phyloP scores from a whole-genome alignment of 768 basidiomycete genomes.

The Russula foetens region DNA sequence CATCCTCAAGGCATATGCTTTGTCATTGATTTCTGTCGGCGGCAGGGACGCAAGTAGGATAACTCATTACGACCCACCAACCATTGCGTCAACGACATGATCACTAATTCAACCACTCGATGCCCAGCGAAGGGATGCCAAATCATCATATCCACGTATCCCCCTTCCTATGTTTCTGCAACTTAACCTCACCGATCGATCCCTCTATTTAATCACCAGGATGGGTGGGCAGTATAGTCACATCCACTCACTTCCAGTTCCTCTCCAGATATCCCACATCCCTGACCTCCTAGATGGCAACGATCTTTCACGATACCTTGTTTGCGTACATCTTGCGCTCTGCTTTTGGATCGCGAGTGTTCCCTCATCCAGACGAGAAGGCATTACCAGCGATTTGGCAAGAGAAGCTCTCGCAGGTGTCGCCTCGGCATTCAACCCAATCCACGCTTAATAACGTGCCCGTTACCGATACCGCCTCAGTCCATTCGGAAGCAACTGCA shows the following conservation, averaged over 20 bases:
- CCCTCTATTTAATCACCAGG: conserved; percentile 2
- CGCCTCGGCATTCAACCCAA: not conserved
- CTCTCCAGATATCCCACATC: not conserved
- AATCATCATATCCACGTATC: no score
- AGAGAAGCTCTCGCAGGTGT: conserved; percentile 1
- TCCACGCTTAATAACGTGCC: not conserved
- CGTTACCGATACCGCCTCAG: not conserved
- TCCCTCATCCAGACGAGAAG: conserved; percentile 19
- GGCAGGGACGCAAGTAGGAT: no score
- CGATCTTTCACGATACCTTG: conserved; percentile 26
- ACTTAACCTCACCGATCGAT: no score
- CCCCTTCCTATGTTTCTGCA: no score
- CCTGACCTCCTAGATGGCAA: conserved; percentile 2
- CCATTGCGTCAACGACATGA: no score
- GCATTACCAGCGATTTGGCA: conserved; percentile 16
- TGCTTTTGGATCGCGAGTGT: conserved; percentile 21
- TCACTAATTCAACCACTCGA: no score
- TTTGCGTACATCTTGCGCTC: conserved; percentile 28
- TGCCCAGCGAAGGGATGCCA: no score
- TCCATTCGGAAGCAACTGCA: not conserved
- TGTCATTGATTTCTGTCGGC: no score
- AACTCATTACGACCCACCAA: no score
- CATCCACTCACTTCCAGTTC: not conserved
- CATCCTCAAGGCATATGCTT: no score
- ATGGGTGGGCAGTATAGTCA: not conserved